These are phyloP conservation scores for Monosporozyma servazzii DNA, from an alignment of 805 yeast species.

Conservation along the genomic window DNA sequence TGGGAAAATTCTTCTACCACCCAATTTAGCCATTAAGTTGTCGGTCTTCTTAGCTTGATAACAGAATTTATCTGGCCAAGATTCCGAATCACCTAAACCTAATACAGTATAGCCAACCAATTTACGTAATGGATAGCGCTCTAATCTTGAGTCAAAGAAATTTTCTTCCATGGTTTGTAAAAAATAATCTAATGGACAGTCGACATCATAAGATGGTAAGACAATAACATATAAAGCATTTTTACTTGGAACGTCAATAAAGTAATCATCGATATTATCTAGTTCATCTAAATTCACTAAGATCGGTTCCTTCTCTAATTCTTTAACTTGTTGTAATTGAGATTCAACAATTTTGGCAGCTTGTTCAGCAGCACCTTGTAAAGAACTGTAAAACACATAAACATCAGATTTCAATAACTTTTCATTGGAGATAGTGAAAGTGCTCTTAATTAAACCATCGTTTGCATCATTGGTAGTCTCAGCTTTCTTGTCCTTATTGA, in stretches of 20 bases:
- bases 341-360: slow-evolving; percentile 48
- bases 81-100: slow-evolving; percentile 81
- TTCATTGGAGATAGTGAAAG: slow-evolving; percentile 34
- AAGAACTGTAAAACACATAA: slow-evolving; percentile 68
- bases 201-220: slow-evolving; percentile 86
- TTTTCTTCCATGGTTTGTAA: slow-evolving; percentile 74
- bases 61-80: slow-evolving; percentile 79
- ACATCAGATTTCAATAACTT: slow-evolving; percentile 46
- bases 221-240: slow-evolving; percentile 60
- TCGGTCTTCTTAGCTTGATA: slow-evolving; percentile 76
- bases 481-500: slow-evolving; percentile 4
- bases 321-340: slow-evolving; percentile 25
- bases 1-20: slow-evolving; percentile 80
- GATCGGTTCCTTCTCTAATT: slow-evolving; percentile 37
- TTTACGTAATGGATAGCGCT: slow-evolving; percentile 62
- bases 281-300: slow-evolving; percentile 69
- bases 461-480: neutral
- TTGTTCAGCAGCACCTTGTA: slow-evolving; percentile 74
- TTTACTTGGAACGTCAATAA: slow-evolving; percentile 50
- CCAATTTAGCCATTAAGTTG: slow-evolving; percentile 65
- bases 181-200: slow-evolving; percentile 84
- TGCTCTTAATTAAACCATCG: slow-evolving; percentile 20
- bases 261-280: slow-evolving; percentile 76
- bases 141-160: slow-evolving; percentile 75
- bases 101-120: slow-evolving; percentile 75